These are phyloP conservation scores for Leccinum subfulvum DNA, from an alignment of 1,284 basidiomycete genomes.

Conservation along the genomic window DNA sequence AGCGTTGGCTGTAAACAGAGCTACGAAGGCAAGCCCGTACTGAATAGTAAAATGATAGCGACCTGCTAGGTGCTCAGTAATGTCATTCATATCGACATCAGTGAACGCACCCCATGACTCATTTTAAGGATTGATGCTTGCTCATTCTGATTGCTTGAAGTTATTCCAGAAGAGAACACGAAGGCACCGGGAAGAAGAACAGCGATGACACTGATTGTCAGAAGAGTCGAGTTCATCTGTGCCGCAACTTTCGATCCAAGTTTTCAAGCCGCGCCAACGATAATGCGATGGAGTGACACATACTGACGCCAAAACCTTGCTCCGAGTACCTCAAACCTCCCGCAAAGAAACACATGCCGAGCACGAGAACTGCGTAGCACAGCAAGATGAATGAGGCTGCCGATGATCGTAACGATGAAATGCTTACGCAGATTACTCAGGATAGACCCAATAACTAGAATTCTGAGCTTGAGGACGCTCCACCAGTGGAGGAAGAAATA, in stretches of 20 bases:
- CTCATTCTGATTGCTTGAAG: constrained; percentile 21
- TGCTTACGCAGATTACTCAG: constrained; percentile 72
- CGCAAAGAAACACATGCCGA: constrained; percentile 81
- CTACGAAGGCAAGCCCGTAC: constrained; percentile 39
- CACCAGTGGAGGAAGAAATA: constrained; percentile 15
- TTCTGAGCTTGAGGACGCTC: constrained; percentile 28
- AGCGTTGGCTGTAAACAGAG: constrained; percentile 5
- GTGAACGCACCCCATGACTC: constrained; percentile 69
- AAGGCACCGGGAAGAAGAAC: constrained; percentile 78
- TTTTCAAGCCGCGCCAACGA: constrained; percentile 7
- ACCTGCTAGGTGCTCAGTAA: constrained; percentile 42
- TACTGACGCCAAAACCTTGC: constrained; percentile 72
- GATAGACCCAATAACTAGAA: constrained; percentile 74
- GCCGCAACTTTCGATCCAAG: constrained; percentile 52
- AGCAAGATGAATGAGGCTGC: background rate
- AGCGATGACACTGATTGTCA: constrained; percentile 79
- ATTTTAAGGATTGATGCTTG: constrained; percentile 62
- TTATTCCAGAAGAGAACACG: constrained; percentile 40
- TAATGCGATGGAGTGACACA: constrained; percentile 23
- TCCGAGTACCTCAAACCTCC: constrained; percentile 76
- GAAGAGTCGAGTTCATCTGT: constrained; percentile 78
- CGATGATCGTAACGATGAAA: background rate
- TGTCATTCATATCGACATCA: background rate
- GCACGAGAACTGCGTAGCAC: constrained; percentile 51
- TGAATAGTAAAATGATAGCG: constrained; percentile 77